Base-by-base conservation (phyloP, 164 flowering plant species). In the Magnolia changhungtana region DNA sequence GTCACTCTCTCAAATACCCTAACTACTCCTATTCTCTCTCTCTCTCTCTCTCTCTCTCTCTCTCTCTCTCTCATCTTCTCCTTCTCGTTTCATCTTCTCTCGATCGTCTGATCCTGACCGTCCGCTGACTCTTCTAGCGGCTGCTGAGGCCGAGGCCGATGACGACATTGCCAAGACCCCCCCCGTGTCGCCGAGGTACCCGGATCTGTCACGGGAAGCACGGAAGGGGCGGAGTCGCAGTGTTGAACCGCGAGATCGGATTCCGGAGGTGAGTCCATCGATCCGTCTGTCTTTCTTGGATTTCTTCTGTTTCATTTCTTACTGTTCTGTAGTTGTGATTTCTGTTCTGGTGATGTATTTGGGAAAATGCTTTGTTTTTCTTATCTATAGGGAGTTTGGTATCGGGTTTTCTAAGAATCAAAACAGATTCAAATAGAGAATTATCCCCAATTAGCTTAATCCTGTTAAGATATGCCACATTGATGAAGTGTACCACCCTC, bases 201-300 rank as follows among this genome's bases (percentile, higher is more conserved):
- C 97, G 1, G 97, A 92, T 82, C 86, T 92, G 88, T 89, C n/a
- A 88, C 69, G 97, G 97, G 8, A 91, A 85, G 82, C 85, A 94
- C 77, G 96, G 37, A 91, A 84, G 80, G 84, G 63, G 90, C 88
- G 11, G 88, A 81, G 73, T 86, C 90, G 74, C 90, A 88, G 77
- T 84, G 80, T 82, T 92, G 27, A 91, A 95, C 71, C 86, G 96
- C 51, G 95, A 95, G 79, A 92, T 88, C 77, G 83, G 91, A 9
- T 86, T 84, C 75, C 91, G 50, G 86, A 91, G 97, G 98, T 90
- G 7, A 75, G 80, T 55, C 61, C 18, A 7, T 6, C 16, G 1
- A 59, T 27, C 66, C 58, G n/a, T 31, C 58, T 58, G 19, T 8
- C 31, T 19, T 14, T 50, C 11, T 8, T 2, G 55, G 14, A 18